Evolutionary conservation across 169 alveolate species (phyloP), one percentile per base, ranked within the genome.

Genomic region (Eimeria sp.): DNA sequence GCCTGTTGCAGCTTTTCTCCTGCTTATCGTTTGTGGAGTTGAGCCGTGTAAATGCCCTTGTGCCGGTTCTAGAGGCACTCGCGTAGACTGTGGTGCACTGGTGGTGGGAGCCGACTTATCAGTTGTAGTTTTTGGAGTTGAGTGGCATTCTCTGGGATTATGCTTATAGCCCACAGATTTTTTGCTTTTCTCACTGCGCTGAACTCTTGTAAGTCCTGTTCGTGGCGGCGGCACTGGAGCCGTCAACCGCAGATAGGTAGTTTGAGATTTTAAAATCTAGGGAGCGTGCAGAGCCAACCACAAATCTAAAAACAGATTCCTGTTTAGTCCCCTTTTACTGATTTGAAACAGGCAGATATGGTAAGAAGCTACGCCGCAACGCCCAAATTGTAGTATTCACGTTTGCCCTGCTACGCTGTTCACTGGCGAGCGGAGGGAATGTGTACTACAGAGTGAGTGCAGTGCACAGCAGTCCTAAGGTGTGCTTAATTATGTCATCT

Each of bases 331-430:
- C 16, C 58, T 7, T 0, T 43, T 2, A 73, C 14, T 0, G 5
- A 5, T 27, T 73, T 40, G 40, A 73, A 40, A 16, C 40, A 73
- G 84, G 22, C 27, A 25, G 34, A 73, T 5, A 7, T 20, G 20
- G 27, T 16, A 16, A 7, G 84, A 27, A 27, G 84, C 30, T 40
- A 34, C 9, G 11, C 27, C 84, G 0, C 27, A 73, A 25, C 18
- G 16, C n/a, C 84, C 25, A 30, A 40, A 73, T 20, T 11, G 49
- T 27, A 9, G 84, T 25, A 34, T 13, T 40, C 84, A 73, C 58
- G 84, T 43, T 20, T 25, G 49, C 84, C 84, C 84, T 30, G 84
- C 57, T 57, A 16, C 84, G 84, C 49, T 34, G 80, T 70, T 70
- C 40, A n/a, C 57, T 40, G 54, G 84, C 54, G 84, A 73, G 57